phyloP scores from a whole-genome alignment of 305 asterid species.

The Andrographis paniculata region DNA sequence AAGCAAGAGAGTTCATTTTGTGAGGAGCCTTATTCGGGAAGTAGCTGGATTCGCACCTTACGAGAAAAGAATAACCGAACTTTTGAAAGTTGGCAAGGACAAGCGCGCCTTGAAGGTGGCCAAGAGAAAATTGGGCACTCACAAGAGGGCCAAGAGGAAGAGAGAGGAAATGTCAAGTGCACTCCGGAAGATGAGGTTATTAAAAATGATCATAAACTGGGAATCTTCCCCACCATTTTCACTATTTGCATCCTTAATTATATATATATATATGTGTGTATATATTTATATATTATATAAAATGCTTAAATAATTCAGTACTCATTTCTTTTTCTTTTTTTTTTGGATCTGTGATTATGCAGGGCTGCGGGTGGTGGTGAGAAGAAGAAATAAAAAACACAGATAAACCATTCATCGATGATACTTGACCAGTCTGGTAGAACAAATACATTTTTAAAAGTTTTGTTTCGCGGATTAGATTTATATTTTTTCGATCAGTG shows the following conservation, averaged over 20 bases:
- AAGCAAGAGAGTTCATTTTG: conserved; percentile 75
- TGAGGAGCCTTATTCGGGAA: conserved; percentile 65
- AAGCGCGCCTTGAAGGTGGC: conserved; percentile 84
- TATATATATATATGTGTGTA: no score
- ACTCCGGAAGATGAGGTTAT: conserved; percentile 28
- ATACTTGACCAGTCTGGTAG: no score
- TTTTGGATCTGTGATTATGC: conserved; percentile 4
- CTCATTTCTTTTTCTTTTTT: not conserved
- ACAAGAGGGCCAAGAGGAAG: conserved; percentile 76
- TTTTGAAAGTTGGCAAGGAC: conserved; percentile 84
- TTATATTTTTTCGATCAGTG: no score
- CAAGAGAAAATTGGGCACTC: conserved; percentile 78
- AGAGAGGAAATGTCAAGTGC: conserved; percentile 48
- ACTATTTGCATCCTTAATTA: no score
- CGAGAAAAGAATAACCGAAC: conserved; percentile 83
- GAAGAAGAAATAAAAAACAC: conserved; percentile 79
- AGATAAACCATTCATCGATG: no score
- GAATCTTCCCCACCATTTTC: no score
- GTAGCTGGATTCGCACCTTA: conserved; percentile 90
- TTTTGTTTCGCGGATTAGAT: no score
- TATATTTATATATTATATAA: no score
- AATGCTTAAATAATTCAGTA: no score
- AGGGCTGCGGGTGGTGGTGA: conserved; percentile 79
- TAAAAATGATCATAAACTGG: no score
- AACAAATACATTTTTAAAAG: no score